Conservation (phyloP, 2,329 filamentous ascomycete species). For the Cladophialophora psammophila region DNA sequence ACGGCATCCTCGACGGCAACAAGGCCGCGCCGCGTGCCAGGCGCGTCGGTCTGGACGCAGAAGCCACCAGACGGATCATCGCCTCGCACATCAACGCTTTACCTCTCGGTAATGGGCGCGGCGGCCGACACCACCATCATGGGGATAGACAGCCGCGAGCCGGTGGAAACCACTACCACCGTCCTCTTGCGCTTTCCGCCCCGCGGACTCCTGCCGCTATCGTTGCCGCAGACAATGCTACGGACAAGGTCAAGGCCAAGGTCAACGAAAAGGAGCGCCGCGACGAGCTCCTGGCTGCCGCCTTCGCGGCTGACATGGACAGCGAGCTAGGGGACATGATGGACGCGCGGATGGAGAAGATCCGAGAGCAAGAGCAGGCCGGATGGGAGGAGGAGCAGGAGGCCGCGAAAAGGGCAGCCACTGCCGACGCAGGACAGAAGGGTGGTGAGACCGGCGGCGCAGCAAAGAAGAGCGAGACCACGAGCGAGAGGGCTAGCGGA, state of each 20-base stretch:
- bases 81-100: conserved; percentile 15
- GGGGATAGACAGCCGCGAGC: background rate
- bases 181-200: background rate
- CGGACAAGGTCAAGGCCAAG: background rate
- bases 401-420: background rate
- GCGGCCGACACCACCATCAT: background rate
- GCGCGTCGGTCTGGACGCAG: background rate
- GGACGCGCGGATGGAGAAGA: conserved; percentile 25
- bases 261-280: conserved; percentile 15
- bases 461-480: background rate
- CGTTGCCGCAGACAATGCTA: background rate
- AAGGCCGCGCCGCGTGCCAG: background rate
- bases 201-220: background rate
- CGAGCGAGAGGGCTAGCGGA: too few relatives aligned
- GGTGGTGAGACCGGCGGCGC: background rate
- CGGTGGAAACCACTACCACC: background rate
- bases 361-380: conserved; percentile 25
- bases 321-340: conserved; percentile 29
- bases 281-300: conserved; percentile 22
- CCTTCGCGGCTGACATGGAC: conserved; percentile 28
- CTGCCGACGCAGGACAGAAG: background rate
- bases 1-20: conserved; percentile 24
- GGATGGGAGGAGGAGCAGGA: conserved; percentile 32
- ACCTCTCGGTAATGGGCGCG: background rate
- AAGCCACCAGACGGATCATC: conserved; percentile 16